These are phyloP conservation scores for Golovinomyces cichoracearum DNA, from an alignment of 2,329 filamentous ascomycete species.

Conservation along the genomic window DNA sequence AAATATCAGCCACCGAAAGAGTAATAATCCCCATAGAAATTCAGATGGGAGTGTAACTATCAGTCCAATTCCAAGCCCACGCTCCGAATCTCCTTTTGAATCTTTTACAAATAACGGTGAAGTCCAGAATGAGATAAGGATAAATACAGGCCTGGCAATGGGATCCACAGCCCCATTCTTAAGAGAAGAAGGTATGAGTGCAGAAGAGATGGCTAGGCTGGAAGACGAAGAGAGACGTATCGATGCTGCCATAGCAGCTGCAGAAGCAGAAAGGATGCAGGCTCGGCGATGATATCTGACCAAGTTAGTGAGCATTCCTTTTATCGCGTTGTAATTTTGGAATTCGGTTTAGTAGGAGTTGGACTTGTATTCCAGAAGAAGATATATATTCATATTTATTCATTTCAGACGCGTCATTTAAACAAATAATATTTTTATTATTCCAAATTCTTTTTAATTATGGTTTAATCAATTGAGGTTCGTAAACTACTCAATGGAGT, in stretches of 20 bases:
- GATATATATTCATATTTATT: not conserved
- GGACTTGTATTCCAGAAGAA: not conserved
- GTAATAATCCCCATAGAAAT: not conserved
- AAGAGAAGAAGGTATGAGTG: conserved; percentile 9
- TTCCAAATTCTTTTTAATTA: too few relatives aligned
- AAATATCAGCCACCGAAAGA: not conserved
- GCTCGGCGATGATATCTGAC: not conserved
- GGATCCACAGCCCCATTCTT: conserved; percentile 2
- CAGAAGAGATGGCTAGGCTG: conserved; percentile 9
- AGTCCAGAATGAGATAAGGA: not conserved
- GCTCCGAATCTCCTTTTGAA: conserved; percentile 4
- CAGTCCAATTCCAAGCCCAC: not conserved
- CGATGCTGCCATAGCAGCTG: conserved; percentile 12
- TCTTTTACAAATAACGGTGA: not conserved
- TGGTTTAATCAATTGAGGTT: too few relatives aligned
- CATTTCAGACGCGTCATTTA: too few relatives aligned
- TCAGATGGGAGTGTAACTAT: not conserved
- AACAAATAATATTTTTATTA: too few relatives aligned
- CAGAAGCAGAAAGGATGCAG: conserved; percentile 4
- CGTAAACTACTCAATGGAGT: too few relatives aligned
- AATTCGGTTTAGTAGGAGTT: not conserved
- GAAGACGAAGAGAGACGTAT: conserved; percentile 14
- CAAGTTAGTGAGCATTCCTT: too few relatives aligned
- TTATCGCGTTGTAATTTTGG: too few relatives aligned
- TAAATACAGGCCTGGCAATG: not conserved